phyloP scores from a whole-genome alignment of 148 eudicot species.

The Drosera capensis region DNA sequence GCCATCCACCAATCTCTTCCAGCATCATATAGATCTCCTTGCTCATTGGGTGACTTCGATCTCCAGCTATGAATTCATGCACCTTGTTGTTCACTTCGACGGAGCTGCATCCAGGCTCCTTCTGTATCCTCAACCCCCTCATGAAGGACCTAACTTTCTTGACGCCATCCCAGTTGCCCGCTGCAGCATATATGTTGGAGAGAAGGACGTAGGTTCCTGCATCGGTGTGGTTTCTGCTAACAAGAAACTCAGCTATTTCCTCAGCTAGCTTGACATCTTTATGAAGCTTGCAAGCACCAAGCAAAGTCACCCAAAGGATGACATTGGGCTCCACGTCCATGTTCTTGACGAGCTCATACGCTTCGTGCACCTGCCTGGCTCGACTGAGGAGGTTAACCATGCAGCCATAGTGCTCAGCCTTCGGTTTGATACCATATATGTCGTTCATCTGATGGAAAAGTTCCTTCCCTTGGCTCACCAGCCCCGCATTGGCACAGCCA shows the following conservation, averaged over 20 bases:
- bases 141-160: slow-evolving; percentile 55
- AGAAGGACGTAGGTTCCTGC: slow-evolving; percentile 72
- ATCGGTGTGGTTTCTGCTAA: slow-evolving; percentile 30
- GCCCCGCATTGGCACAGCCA: slow-evolving; percentile 79
- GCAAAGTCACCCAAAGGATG: slow-evolving; percentile 67
- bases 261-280: slow-evolving; percentile 40
- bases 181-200: slow-evolving; percentile 66
- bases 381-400: slow-evolving; percentile 90
- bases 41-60: slow-evolving; percentile 53
- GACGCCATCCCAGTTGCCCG: slow-evolving; percentile 64
- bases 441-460: slow-evolving; percentile 42
- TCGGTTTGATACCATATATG: slow-evolving; percentile 35
- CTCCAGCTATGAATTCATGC: slow-evolving; percentile 88
- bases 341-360: slow-evolving; percentile 44
- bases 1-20: slow-evolving; percentile 45
- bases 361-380: slow-evolving; percentile 64
- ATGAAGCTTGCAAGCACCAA: slow-evolving; percentile 75
- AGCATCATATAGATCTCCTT: slow-evolving; percentile 67
- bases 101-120: slow-evolving; percentile 95
- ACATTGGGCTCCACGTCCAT: slow-evolving; percentile 45
- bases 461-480: slow-evolving; percentile 42
- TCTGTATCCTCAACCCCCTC: slow-evolving; percentile 50
- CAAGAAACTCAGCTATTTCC: slow-evolving; percentile 41
- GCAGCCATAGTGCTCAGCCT: slow-evolving; percentile 88
- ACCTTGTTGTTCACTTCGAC: slow-evolving; percentile 60